Percentiles rank a stretch among this genome's conserved stretches.
These are phyloP conservation scores for Lodderomyces elongisporus DNA, from an alignment of 1,139 yeast species.

Conservation along the genomic window DNA sequence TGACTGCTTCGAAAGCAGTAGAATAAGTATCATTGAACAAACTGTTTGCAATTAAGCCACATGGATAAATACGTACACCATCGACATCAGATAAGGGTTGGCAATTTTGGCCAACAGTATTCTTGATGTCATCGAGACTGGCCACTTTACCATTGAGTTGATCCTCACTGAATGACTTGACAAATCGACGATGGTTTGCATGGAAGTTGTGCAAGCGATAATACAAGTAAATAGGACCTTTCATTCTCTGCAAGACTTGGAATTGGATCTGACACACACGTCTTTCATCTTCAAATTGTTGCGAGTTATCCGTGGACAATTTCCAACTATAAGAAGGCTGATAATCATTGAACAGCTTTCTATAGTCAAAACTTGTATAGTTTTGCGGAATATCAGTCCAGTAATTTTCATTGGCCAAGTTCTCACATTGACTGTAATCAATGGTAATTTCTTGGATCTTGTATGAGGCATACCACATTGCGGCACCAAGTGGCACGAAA, in stretches of 20 bases:
- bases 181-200: conserved; percentile 93
- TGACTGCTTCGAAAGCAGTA: conserved; percentile 36
- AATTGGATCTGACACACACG: conserved; percentile 75
- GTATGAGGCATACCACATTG: conserved; percentile 77
- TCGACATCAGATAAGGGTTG: conserved; percentile 66
- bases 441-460: conserved; percentile 73
- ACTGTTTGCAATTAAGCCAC: conserved; percentile 77
- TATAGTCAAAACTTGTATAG: conserved; percentile 52
- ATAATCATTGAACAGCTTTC: conserved; percentile 14
- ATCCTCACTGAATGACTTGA: conserved; percentile 83
- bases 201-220: conserved; percentile 80
- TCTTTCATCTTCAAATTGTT: conserved; percentile 50
- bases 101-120: conserved; percentile 78
- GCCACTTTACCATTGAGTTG: conserved; percentile 79
- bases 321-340: conserved; percentile 46
- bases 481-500: conserved; percentile 89
- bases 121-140: conserved; percentile 49
- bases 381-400: conserved; percentile 61
- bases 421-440: conserved; percentile 74
- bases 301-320: conserved; percentile 45
- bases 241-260: conserved; percentile 66
- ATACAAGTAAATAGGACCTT: conserved; percentile 72
- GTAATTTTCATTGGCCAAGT: conserved; percentile 46
- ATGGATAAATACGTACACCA: conserved; percentile 61
- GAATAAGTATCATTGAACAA: conserved; percentile 64